Base-by-base conservation (phyloP, 2,329 filamentous ascomycete genomes). In the Lasiodiplodia citricola region DNA sequence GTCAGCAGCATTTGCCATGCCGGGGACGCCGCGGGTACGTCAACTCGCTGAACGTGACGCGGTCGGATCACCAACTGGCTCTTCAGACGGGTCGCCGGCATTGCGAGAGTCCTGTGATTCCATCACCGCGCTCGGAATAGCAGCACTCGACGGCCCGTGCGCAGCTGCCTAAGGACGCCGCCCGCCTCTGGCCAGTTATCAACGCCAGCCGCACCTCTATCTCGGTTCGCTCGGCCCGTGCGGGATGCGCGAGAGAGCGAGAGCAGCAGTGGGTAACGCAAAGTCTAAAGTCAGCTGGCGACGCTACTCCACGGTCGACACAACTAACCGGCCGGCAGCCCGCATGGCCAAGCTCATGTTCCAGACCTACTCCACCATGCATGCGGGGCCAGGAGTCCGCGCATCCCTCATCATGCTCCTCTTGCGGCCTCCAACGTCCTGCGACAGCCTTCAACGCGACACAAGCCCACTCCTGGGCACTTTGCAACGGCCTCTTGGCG, bases 101-200 rank as follows among this genome's bases (percentile, higher is more conserved):
- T 66, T 66, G 51, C 51, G 51, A 56, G 38, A 28, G 63, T 66
- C 63, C 63, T 66, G 63, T 66, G 63, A 66, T 66, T 66, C 63
- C 52, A 23, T 55, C 21, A 23, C 51, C 10, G 18, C n/a, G 35
- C 63, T 37, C 51, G 51, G 47, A 56, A 66, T 56, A 56, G 63
- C 50, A 66, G 63, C 51, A 18, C 25, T 2, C 11, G 1, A 11
- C n/a, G 10, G 60, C 16, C 47, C 47, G 60, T 52, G 60, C 60
- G 14, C 28, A 1, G 60, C 44, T 41, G 60, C 60, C 60, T 64
- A 18, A 64, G 47, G 60, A 25, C n/a, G 21, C 47, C 7, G 28
- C 28, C 38, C 31, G 41, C 38, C 13, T 4, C 4, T 41, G 58
- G 18, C 58, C 58, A 47, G 7, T 66, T 51, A 66, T 44, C 63